Evolutionary conservation across 345 rosid genomes (phyloP).

Genomic region (Reutealis trisperma): DNA sequence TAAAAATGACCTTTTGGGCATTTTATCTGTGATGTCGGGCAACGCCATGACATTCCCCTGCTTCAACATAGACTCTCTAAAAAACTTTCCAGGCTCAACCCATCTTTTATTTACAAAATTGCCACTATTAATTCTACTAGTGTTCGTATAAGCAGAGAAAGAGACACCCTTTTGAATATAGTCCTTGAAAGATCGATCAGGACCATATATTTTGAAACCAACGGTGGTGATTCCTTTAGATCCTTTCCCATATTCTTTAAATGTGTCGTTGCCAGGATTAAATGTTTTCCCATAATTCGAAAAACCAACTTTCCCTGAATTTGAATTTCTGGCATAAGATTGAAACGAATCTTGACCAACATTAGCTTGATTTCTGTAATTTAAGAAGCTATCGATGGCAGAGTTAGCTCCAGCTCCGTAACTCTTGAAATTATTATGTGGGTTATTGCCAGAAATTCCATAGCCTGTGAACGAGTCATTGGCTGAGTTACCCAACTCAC

Average conservation of each 20-base stretch:
- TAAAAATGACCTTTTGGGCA: slow-evolving; percentile 33
- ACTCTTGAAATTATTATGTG: slow-evolving; percentile 24
- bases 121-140: background rate
- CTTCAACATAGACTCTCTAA: slow-evolving; percentile 34
- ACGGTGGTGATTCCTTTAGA: slow-evolving; percentile 24
- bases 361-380: slow-evolving; percentile 30
- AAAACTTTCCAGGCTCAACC: slow-evolving; percentile 39
- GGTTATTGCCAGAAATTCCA: slow-evolving; percentile 29
- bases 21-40: slow-evolving; percentile 34
- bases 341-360: slow-evolving; percentile 31
- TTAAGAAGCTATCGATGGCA: slow-evolving; percentile 15
- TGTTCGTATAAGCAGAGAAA: slow-evolving; percentile 22
- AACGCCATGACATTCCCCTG: slow-evolving; percentile 31
- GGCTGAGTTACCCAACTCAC: slow-evolving; percentile 26
- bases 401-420: slow-evolving; percentile 29
- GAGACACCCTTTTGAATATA: slow-evolving; percentile 26
- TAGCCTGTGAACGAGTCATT: slow-evolving; percentile 31
- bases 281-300: slow-evolving; percentile 29
- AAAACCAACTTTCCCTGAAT: slow-evolving; percentile 27
- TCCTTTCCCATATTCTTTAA: slow-evolving; percentile 31
- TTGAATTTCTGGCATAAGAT: slow-evolving; percentile 28
- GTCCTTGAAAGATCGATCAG: slow-evolving; percentile 31
- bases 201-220: slow-evolving; percentile 22
- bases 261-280: slow-evolving; percentile 32
- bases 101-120: slow-evolving; percentile 19